phyloP scores from a whole-genome alignment of 2,329 filamentous ascomycete species.

The Xylariales sp. region DNA sequence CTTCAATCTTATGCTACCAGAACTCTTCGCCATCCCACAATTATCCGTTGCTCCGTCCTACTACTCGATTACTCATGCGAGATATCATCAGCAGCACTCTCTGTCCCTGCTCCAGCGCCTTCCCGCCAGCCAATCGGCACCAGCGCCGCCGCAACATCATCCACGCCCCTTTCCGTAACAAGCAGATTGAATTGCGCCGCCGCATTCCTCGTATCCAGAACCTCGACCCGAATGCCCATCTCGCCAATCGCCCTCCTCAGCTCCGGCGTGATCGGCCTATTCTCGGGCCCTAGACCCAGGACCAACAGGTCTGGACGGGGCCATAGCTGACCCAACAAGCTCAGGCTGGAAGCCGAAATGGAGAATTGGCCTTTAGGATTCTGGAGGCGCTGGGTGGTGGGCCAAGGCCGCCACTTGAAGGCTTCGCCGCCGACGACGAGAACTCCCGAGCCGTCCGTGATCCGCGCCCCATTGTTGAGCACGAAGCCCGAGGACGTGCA shows the following conservation, averaged over 20 bases:
- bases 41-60: too few species aligned
- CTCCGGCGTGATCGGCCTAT: slow-evolving; percentile 70
- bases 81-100: slow-evolving; percentile 3
- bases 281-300: slow-evolving; percentile 74
- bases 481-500: slow-evolving; percentile 81
- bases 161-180: slow-evolving; percentile 85
- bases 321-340: slow-evolving; percentile 72
- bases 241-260: slow-evolving; percentile 68
- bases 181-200: slow-evolving; percentile 92
- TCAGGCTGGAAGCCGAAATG: slow-evolving; percentile 65
- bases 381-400: slow-evolving; percentile 39
- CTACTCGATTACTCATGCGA: slow-evolving; percentile 11
- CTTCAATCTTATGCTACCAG: too few species aligned
- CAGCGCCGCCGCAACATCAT: slow-evolving; percentile 80
- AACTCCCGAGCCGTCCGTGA: slow-evolving; percentile 65
- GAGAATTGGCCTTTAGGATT: slow-evolving; percentile 83
- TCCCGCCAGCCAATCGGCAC: slow-evolving; percentile 82
- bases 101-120: slow-evolving; percentile 38
- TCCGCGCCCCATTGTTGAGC: slow-evolving; percentile 72
- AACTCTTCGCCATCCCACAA: too few species aligned
- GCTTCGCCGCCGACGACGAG: slow-evolving; percentile 82
- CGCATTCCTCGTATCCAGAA: slow-evolving; percentile 89
- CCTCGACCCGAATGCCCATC: slow-evolving; percentile 79
- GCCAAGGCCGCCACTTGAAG: slow-evolving; percentile 85
- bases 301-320: slow-evolving; percentile 89